Evolutionary conservation across 495 filamentous ascomycete species (phyloP), one percentile per base, ranked within the genome.

Genomic region (Aspergillus egyptiacus): DNA sequence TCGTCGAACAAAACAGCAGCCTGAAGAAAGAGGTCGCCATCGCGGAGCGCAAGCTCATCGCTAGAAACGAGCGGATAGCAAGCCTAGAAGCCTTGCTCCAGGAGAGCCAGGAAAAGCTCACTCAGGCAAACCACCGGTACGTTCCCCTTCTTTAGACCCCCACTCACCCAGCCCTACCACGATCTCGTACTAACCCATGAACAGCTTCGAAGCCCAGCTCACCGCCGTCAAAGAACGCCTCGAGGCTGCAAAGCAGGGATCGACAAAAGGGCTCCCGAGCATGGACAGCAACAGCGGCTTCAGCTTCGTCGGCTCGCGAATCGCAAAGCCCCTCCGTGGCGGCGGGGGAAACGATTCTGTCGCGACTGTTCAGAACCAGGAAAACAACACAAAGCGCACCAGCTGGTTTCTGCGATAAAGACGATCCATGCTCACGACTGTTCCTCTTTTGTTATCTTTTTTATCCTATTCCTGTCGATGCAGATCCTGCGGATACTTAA

Each of bases 1-100:
- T 98, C 6, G 93, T 98, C 20, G 93, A 98, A 69, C 93, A 98
- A 68, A 98, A 98, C 67, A 84, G 85, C 56, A 84, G 82, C 46
- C 72, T 98, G 53, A 98, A 98, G 80, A 98, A 98, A 72, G 93
- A 98, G 68, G 93, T 98, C 40, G 93, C 93, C 25, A 97, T 98
- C 61, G 94, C 93, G 3, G 93, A 97, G 73, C 81, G 94, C 52
- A 98, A 98, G 66, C 79, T 98, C 37, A 91, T 94, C 63, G 93
- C 93, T 11, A 75, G 93, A 48, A 97, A 96, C 63, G 93, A 98
- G 73, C 87, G 93, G 43, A 98, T 98, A 60, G 83, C 90, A 60
- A 90, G 85, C 62, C 71, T 98, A 31, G 93, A 98, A 73, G 80
- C 72, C 59, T 73, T 98, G 66, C 81, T 98, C 54, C 91, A 94